These are phyloP conservation scores for Spatholobus suberectus DNA, from an alignment of 306 rosid species.

Conservation along the genomic window DNA sequence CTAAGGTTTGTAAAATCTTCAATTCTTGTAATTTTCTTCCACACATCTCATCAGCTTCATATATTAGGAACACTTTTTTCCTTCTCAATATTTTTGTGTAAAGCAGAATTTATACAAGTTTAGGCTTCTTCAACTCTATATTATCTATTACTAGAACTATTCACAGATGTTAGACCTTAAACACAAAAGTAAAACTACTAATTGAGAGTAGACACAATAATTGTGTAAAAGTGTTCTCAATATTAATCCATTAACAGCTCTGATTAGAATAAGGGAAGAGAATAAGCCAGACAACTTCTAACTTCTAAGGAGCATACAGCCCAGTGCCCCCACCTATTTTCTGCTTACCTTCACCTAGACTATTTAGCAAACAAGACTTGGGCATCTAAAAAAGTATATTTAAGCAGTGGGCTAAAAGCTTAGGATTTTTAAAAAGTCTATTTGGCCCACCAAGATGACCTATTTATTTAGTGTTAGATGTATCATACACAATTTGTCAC, in stretches of 20 bases:
- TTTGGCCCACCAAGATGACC: background rate
- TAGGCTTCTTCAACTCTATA: background rate
- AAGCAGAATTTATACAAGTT: background rate
- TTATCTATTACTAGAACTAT: background rate
- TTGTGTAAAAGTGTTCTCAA: background rate
- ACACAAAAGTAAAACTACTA: background rate
- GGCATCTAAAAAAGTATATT: background rate
- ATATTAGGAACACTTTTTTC: background rate
- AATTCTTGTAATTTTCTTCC: background rate
- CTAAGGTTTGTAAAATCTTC: background rate
- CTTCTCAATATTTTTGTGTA: background rate
- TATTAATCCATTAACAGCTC: slow-evolving; percentile 6
- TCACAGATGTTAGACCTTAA: background rate
- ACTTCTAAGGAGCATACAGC: background rate
- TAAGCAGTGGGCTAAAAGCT: background rate
- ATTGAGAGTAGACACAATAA: background rate
- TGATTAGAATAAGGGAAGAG: background rate
- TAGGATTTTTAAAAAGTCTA: background rate
- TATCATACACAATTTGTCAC: background rate
- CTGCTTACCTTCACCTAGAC: background rate
- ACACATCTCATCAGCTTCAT: background rate
- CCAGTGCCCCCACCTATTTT: background rate
- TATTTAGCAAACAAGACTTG: background rate
- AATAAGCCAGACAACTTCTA: background rate
- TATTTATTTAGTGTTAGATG: background rate